Conservation (phyloP, 139 green algal species). For the Diplosphaera chodatii region DNA sequence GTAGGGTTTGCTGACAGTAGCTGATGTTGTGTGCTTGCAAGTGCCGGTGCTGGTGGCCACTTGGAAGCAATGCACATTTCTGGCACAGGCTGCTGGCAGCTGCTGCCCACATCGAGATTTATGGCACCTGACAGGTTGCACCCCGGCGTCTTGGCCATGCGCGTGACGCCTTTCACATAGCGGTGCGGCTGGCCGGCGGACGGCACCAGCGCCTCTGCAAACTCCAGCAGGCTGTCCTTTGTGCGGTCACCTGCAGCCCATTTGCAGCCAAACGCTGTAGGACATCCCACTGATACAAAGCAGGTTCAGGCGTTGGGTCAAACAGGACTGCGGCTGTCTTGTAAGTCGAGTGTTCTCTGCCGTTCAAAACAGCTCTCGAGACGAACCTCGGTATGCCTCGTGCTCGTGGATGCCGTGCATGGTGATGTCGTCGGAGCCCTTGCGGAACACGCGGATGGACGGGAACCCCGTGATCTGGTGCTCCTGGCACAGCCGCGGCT, state of each 20-base stretch:
- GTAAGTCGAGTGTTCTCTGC: no score
- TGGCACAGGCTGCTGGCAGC: no score
- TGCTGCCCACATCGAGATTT: no score
- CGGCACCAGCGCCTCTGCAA: slow-evolving; percentile 78
- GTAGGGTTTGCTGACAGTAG: no score
- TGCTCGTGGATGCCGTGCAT: slow-evolving; percentile 50
- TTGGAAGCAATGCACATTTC: no score
- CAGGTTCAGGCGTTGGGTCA: no score
- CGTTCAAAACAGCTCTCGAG: no score
- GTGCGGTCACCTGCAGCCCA: slow-evolving; percentile 84
- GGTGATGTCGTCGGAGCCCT: slow-evolving; percentile 53
- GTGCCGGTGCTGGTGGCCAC: no score
- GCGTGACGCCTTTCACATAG: slow-evolving; percentile 19
- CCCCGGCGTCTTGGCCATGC: slow-evolving; percentile 38
- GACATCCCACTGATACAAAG: no score
- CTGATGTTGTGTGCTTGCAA: no score
- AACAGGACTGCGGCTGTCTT: no score
- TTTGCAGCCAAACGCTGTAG: no score
- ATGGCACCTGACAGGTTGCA: slow-evolving; percentile 70
- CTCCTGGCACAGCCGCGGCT: slow-evolving; percentile 76
- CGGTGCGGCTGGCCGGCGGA: slow-evolving; percentile 62
- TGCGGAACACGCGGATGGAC: slow-evolving; percentile 89
- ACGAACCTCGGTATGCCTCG: slow-evolving; percentile 53
- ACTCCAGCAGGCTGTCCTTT: slow-evolving; percentile 68
- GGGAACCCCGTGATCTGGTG: slow-evolving; percentile 93